Percentiles rank a stretch among this genome's conserved stretches.
These are phyloP conservation scores for Massarina eburnea DNA, from an alignment of 2,329 filamentous ascomycete genomes.

Conservation along the genomic window DNA sequence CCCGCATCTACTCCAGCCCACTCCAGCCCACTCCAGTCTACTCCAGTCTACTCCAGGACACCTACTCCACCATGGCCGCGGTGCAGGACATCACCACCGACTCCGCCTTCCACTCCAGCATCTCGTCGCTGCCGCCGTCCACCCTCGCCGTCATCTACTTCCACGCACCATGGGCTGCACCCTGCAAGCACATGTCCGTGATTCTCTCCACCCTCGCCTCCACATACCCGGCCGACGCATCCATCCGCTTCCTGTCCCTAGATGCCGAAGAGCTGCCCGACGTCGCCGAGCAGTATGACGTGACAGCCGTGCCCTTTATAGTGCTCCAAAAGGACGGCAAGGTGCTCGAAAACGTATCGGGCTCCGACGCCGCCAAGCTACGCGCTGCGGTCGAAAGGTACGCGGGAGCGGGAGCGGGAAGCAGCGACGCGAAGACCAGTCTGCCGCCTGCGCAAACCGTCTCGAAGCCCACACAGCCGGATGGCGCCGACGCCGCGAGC, in stretches of 20 bases:
- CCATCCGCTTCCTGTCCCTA: constrained; percentile 83
- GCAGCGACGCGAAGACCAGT: constrained; percentile 33
- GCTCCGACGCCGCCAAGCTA: constrained; percentile 85
- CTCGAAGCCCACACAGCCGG: constrained; percentile 47
- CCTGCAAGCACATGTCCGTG: constrained; percentile 89
- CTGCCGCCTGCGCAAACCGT: constrained; percentile 47
- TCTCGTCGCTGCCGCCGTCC: constrained; percentile 67
- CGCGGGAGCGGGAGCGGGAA: constrained; percentile 55
- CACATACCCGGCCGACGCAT: constrained; percentile 73
- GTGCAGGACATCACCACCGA: constrained; percentile 77
- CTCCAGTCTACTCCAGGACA: background rate
- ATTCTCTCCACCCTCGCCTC: constrained; percentile 83
- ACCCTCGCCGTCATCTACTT: constrained; percentile 87
- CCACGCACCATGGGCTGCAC: constrained; percentile 94
- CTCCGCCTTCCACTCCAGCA: constrained; percentile 69
- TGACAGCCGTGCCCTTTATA: constrained; percentile 90
- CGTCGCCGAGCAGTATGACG: constrained; percentile 88
- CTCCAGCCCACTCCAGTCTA: background rate
- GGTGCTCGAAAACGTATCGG: constrained; percentile 82
- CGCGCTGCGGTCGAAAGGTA: constrained; percentile 83
- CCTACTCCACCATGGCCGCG: constrained; percentile 45
- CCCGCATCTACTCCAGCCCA: background rate
- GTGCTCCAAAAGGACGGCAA: constrained; percentile 76
- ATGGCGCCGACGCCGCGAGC: constrained; percentile 36
- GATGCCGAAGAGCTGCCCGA: constrained; percentile 95